Evolutionary conservation across 352 stramenopile genomes (phyloP).

Genomic region (Globisporangium middletonii): DNA sequence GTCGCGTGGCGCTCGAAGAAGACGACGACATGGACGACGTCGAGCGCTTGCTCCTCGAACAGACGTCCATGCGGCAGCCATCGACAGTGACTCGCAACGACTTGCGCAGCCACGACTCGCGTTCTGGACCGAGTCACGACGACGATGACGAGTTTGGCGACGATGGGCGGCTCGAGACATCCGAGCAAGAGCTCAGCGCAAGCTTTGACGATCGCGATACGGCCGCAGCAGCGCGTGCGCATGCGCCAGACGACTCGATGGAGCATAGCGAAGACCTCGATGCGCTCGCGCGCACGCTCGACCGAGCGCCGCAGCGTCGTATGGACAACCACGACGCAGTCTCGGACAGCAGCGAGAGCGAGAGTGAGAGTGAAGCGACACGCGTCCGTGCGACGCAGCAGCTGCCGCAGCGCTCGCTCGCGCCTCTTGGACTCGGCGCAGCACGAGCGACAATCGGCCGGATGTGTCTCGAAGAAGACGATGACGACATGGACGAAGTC

Average conservation of each 20-base stretch:
- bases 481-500: constrained; percentile 16
- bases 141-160: too few species aligned
- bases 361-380: neutral
- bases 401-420: neutral
- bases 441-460: neutral
- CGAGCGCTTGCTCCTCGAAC: constrained; percentile 14
- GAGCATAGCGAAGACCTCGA: too few species aligned
- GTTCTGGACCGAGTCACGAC: neutral
- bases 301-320: neutral
- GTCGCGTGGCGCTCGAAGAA: constrained; percentile 5
- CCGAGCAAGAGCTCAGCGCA: too few species aligned
- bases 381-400: neutral
- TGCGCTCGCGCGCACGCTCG: too few species aligned
- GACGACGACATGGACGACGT: constrained; percentile 35
- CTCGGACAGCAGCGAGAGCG: neutral
- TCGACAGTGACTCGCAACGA: neutral
- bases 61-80: constrained; percentile 4
- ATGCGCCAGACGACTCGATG: too few species aligned
- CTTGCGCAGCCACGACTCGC: neutral
- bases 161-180: too few species aligned
- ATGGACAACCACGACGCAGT: neutral
- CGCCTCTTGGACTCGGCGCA: neutral
- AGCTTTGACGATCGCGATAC: too few species aligned
- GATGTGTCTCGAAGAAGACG: constrained; percentile 5
- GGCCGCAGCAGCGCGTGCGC: too few species aligned